These are phyloP conservation scores for Zoysia matrella DNA, from an alignment of 202 grass and related monocot species.

Conservation along the genomic window DNA sequence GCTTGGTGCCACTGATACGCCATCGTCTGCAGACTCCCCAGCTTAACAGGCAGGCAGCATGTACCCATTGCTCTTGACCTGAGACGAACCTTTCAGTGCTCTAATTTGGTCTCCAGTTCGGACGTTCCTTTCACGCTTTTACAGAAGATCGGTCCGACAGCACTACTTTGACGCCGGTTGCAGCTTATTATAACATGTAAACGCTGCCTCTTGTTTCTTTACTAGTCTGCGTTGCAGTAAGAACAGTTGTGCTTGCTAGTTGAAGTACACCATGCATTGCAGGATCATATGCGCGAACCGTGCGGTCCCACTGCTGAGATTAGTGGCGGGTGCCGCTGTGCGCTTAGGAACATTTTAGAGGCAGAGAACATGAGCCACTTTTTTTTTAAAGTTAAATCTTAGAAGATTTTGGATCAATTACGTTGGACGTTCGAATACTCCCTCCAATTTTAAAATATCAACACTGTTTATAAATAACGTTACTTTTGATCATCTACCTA, in stretches of 20 bases:
- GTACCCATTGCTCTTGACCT: conserved; percentile 14
- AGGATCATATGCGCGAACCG: neutral
- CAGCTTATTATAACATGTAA: neutral
- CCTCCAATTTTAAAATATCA: too few relatives aligned
- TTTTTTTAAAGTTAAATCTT: neutral
- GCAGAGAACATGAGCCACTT: neutral
- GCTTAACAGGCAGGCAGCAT: conserved; percentile 20
- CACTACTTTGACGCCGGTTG: neutral
- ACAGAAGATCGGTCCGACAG: conserved; percentile 13
- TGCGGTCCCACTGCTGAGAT: neutral
- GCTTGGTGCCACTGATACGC: too few relatives aligned
- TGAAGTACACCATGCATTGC: neutral
- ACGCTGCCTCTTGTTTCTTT: neutral
- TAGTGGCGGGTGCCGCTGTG: neutral
- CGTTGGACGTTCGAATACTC: too few relatives aligned
- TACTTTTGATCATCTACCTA: too few relatives aligned
- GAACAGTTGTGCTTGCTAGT: neutral
- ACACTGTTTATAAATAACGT: too few relatives aligned
- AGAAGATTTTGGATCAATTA: too few relatives aligned
- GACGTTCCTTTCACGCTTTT: conserved; percentile 52
- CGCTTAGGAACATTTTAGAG: neutral
- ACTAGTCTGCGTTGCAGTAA: neutral
- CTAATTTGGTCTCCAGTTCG: conserved; percentile 14
- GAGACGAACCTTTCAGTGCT: conserved; percentile 8
- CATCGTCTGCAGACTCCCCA: neutral